Evolutionary conservation across 1,284 basidiomycete species (phyloP), one percentile per base, ranked within the genome.

Genomic region (Trichosporon sp.): DNA sequence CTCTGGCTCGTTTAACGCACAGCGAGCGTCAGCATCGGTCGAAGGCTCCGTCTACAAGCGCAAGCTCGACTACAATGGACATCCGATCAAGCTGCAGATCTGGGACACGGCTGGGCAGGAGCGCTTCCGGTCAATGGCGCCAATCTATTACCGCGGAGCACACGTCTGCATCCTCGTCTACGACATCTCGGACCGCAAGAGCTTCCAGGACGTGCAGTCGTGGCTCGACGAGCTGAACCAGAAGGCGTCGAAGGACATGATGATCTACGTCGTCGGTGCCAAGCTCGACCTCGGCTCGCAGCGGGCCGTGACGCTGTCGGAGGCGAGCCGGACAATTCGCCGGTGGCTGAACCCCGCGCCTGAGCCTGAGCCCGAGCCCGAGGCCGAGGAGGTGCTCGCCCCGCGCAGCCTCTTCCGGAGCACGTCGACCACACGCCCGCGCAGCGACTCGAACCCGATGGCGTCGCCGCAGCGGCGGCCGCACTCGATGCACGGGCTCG

Each of bases 61-160:
- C 84, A 96, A 96, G 82, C 88, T 95, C 46, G 86, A 87, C 71
- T 86, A 97, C 70, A 87, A 92, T 69, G 92, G 91, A 54, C 84
- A 91, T 70, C 90, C 91, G 76, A 92, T 98, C 19, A 88, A 92
- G 60, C 74, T 86, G 34, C 85, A 86, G 72, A 81, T 86, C 14
- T 97, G 94, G 94, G 94, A 98, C 78, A 96, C 95, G 60, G 95
- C 95, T 46, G 95, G 95, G n/a, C 94, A 97, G 84, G 95, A 98
- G 83, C 84, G 93, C 58, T 97, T 96, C 81, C 85, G 94, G 69
- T 91, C 89, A 74, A 94, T 97, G 91, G 93, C 94, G 71, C 82
- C 83, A 6, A 82, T 84, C 66, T 85, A 84, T 71, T 84, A 84
- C 61, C 79, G 84, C 1, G 83, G 83, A 0, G 81, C 82, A 9